Conservation (phyloP, 345 rosid genomes). For the Linum trigynum region DNA sequence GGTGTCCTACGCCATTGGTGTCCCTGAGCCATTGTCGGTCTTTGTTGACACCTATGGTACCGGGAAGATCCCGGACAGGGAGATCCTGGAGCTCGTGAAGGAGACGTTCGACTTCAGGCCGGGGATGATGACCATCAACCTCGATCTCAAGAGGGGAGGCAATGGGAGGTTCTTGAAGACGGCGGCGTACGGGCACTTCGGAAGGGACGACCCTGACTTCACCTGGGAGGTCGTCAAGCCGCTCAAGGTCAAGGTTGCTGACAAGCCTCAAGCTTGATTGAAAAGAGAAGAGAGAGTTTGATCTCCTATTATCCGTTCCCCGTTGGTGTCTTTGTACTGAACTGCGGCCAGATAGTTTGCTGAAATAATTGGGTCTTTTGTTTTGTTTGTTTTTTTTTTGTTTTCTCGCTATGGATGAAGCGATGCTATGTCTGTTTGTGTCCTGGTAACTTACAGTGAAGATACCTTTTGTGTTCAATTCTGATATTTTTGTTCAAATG, state of each 20-base stretch:
- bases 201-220: slow-evolving; percentile 49
- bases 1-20: slow-evolving; percentile 32
- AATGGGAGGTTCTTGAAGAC: slow-evolving; percentile 41
- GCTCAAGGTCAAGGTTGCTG: slow-evolving; percentile 20
- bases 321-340: no score
- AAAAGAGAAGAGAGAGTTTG: no score
- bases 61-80: slow-evolving; percentile 30
- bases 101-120: slow-evolving; percentile 37
- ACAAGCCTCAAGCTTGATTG: slow-evolving; percentile 15
- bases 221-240: slow-evolving; percentile 51
- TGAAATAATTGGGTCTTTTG: no score
- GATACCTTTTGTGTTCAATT: no score
- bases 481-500: no score
- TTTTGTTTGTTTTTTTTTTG: no score
- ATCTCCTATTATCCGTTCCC: no score
- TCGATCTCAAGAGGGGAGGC: slow-evolving; percentile 46
- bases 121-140: slow-evolving; percentile 46
- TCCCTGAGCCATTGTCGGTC: slow-evolving; percentile 29
- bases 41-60: slow-evolving; percentile 30
- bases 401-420: no score
- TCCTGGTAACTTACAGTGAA: no score
- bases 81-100: slow-evolving; percentile 26
- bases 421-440: no score
- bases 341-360: no score
- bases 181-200: slow-evolving; percentile 46